Base-by-base conservation (phyloP, 1,284 basidiomycete species). In the Marasmius oreades region DNA sequence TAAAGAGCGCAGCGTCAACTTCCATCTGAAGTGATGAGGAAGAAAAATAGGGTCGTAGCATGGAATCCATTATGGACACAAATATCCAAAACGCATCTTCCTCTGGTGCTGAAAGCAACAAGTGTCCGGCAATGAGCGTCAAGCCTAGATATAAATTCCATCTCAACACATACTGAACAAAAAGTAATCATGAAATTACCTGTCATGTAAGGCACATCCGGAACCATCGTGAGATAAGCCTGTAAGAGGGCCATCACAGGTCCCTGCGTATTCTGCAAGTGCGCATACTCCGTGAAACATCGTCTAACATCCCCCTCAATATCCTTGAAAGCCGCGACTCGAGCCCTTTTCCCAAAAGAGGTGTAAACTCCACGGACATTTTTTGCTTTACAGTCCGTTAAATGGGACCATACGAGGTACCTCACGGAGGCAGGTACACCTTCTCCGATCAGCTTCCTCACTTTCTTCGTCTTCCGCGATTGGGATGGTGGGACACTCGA, bases 61-160 rank as follows among this genome's bases (percentile, higher is more conserved):
- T 82, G 5, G 84, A 80, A 60, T 92, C 88, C 90, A 92, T 92
- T 60, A 92, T 73, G 1, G 88, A 89, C 8, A 92, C 80, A 64
- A 97, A 89, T 3, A 92, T 93, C 93, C 92, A 97, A 68, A 98
- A 98, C 0, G 92, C 90, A 61, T 96, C 92, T 69, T 97, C 93
- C 59, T 94, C 90, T 0, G 90, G 92, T 1, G 91, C 86, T 57
- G 93, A 87, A 26, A 92, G 76, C 0, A 97, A 72, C 24, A 96
- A 73, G 55, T 92, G 85, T 0, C 90, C 93, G 10, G 86, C 86
- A 51, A 97, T 82, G 16, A 85, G 73, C 2, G 87, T 84, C 57
- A 97, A 77, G 8, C 89, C 92, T 87, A 64, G 18, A 48, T 34
- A 5, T 39, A 4, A 31, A 4, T 31, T 31, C 28, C n/a, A 44